These are phyloP conservation scores for Russula foetens DNA, from an alignment of 768 basidiomycete genomes.

Conservation along the genomic window DNA sequence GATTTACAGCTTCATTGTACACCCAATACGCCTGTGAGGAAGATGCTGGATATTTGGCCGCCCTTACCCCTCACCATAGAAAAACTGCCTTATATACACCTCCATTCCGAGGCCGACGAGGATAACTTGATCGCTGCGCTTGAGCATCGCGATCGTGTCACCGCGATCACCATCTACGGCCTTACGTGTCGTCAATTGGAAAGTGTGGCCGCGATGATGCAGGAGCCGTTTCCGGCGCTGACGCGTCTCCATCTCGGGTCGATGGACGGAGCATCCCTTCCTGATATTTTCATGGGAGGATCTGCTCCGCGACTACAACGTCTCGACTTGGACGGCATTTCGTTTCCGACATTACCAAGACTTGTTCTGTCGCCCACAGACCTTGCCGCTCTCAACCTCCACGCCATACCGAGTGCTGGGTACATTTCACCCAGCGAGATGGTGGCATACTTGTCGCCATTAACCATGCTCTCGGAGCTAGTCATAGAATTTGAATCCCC, in stretches of 20 bases:
- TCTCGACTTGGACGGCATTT: neutral
- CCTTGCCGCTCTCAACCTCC: too few species aligned
- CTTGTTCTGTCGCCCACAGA: neutral
- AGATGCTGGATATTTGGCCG: neutral
- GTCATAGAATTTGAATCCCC: neutral
- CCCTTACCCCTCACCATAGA: neutral
- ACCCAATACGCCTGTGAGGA: neutral
- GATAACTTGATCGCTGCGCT: too few species aligned
- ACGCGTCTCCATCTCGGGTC: neutral
- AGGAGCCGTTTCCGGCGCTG: neutral
- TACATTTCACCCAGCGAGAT: too few species aligned
- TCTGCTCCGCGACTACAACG: neutral
- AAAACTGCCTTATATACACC: too few species aligned
- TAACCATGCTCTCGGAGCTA: neutral
- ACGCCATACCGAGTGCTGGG: too few species aligned
- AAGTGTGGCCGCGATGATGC: neutral
- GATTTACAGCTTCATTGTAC: neutral
- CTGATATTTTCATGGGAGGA: neutral
- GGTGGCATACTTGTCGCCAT: neutral
- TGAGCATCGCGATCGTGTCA: too few species aligned
- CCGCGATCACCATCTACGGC: too few species aligned
- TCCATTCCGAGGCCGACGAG: too few species aligned
- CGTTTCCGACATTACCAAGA: neutral
- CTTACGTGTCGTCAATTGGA: too few species aligned
- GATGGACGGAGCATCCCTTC: neutral